These are phyloP conservation scores for Plasmodiophora brassicae DNA, from an alignment of 208 protist species.

Conservation along the genomic window DNA sequence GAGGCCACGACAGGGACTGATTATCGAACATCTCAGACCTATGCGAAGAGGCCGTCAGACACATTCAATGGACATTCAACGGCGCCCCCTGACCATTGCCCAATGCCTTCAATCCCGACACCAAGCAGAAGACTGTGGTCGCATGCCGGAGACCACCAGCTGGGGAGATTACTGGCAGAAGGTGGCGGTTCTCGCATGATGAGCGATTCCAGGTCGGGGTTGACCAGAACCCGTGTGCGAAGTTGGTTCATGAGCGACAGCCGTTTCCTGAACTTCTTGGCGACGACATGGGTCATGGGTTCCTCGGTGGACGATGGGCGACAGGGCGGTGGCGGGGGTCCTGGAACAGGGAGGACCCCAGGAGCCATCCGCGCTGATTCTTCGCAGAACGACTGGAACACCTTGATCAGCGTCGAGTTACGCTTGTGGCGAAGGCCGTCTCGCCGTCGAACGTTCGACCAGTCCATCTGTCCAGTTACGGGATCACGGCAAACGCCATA, in stretches of 20 bases:
- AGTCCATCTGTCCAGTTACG: neutral
- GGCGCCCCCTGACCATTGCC: neutral
- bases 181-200: neutral
- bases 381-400: slow-evolving; percentile 23
- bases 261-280: slow-evolving; percentile 25
- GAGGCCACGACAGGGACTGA: neutral
- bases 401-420: neutral
- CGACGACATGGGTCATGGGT: neutral
- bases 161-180: neutral
- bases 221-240: neutral
- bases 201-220: neutral
- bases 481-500: neutral
- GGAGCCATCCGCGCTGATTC: neutral
- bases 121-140: neutral
- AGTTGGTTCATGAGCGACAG: neutral
- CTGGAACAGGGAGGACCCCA: neutral
- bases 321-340: neutral
- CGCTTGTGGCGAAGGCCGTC: neutral
- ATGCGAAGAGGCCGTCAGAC: no score
- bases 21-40: slow-evolving; percentile 16
- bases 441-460: neutral
- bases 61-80: no score
- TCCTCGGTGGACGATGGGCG: neutral
- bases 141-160: neutral
- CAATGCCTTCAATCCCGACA: neutral